Percentiles rank a stretch among this genome's conserved stretches.
Conservation (phyloP, 192 early-diverging fungal species). For the Backusella liffmaniae region DNA sequence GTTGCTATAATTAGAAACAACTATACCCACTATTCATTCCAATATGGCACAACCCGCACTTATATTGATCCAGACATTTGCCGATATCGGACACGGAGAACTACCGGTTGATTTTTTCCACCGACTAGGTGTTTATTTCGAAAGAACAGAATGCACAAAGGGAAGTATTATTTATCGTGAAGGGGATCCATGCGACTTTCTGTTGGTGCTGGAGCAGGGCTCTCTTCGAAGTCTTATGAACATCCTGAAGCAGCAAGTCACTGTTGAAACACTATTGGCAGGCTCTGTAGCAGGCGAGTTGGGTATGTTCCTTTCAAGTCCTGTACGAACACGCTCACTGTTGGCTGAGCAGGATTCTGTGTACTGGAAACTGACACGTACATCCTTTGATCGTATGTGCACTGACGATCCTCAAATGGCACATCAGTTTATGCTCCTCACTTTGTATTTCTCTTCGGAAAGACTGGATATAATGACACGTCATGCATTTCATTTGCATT, state of each 20-base stretch:
- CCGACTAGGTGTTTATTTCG: constrained; percentile 65
- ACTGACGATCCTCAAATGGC: constrained; percentile 66
- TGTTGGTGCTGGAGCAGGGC: constrained; percentile 81
- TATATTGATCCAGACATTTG: constrained; percentile 61
- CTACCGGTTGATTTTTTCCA: constrained; percentile 49
- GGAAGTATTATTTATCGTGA: constrained; percentile 68
- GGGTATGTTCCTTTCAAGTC: constrained; percentile 64
- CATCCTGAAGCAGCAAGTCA: not conserved
- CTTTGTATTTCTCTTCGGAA: constrained; percentile 71
- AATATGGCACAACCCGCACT: constrained; percentile 52
- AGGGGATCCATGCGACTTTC: constrained; percentile 54
- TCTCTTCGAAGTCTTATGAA: constrained; percentile 45
- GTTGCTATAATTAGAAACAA: constrained; percentile 11
- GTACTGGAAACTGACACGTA: constrained; percentile 73
- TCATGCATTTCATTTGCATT: constrained; percentile 41
- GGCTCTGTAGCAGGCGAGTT: constrained; percentile 92
- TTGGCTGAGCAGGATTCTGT: constrained; percentile 62
- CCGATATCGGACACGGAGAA: constrained; percentile 44
- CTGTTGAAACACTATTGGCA: constrained; percentile 83
- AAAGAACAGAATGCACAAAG: constrained; percentile 47
- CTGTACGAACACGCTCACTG: constrained; percentile 45
- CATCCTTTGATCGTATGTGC: constrained; percentile 65
- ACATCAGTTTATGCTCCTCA: constrained; percentile 77
- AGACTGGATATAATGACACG: constrained; percentile 40
- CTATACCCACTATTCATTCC: constrained; percentile 17